phyloP scores from a whole-genome alignment of 2,329 filamentous ascomycete species.

The Colletotrichum acutatum region DNA sequence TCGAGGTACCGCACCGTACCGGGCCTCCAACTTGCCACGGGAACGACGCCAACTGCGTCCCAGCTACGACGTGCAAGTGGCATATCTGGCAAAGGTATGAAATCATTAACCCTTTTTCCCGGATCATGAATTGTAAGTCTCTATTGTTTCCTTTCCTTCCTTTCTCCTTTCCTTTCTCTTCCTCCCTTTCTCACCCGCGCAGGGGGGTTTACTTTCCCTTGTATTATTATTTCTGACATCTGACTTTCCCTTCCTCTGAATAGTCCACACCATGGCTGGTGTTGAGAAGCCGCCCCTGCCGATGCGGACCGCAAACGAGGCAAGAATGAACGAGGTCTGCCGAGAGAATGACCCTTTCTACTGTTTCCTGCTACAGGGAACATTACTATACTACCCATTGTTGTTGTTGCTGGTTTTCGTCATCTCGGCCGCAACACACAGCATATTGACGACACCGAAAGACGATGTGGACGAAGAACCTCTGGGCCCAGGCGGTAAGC shows the following conservation, averaged over 20 bases:
- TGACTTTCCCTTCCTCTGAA: slow-evolving; percentile 20
- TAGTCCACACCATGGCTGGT: slow-evolving; percentile 47
- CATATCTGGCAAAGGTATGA: slow-evolving; percentile 34
- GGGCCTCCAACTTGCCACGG: slow-evolving; percentile 32
- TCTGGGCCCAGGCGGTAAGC: slow-evolving; percentile 88
- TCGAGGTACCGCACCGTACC: not conserved
- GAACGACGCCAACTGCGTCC: slow-evolving; percentile 28
- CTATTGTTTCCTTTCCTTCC: slow-evolving; percentile 4
- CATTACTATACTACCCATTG: slow-evolving; percentile 63
- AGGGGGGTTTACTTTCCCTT: slow-evolving; percentile 28
- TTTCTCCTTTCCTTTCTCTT: slow-evolving; percentile 4
- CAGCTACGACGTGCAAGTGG: slow-evolving; percentile 8
- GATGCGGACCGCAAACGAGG: slow-evolving; percentile 17
- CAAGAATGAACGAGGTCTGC: slow-evolving; percentile 21
- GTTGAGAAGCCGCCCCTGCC: slow-evolving; percentile 42
- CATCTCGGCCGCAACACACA: slow-evolving; percentile 61
- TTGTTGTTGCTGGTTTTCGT: slow-evolving; percentile 65
- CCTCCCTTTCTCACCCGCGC: slow-evolving; percentile 17
- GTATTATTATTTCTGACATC: slow-evolving; percentile 32
- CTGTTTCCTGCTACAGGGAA: slow-evolving; percentile 52
- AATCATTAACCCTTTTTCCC: slow-evolving; percentile 20
- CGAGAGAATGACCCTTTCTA: slow-evolving; percentile 21
- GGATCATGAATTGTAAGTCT: slow-evolving; percentile 32
- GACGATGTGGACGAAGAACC: slow-evolving; percentile 58
- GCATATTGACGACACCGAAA: slow-evolving; percentile 61